phyloP scores from a whole-genome alignment of 2,329 filamentous ascomycete genomes.

The Beauveria rudraprayagi region DNA sequence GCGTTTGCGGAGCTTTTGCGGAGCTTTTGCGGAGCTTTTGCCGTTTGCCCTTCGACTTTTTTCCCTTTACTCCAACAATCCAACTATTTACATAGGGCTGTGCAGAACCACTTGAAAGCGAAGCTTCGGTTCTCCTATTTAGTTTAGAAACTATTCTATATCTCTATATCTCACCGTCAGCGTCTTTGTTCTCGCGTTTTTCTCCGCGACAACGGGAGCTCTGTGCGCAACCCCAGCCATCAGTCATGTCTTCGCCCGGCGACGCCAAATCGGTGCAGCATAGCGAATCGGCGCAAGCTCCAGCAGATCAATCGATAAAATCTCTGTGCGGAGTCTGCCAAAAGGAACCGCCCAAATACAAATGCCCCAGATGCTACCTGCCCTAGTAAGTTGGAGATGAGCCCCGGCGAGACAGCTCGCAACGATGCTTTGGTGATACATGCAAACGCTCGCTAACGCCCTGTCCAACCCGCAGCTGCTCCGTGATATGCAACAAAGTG shows the following conservation, averaged over 20 bases:
- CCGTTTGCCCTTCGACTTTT: not conserved
- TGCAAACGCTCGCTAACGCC: slow-evolving; percentile 5
- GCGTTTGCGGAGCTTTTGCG: too few relatives aligned
- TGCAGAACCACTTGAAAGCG: too few relatives aligned
- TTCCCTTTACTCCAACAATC: not conserved
- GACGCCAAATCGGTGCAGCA: not conserved
- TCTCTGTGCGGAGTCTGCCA: slow-evolving; percentile 45
- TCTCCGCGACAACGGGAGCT: too few relatives aligned
- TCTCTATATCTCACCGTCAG: not conserved
- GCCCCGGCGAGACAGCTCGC: too few relatives aligned
- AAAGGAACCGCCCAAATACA: slow-evolving; percentile 48
- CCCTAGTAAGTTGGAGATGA: slow-evolving; percentile 43
- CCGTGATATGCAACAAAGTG: slow-evolving; percentile 46
- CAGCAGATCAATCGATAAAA: not conserved
- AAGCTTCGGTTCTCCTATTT: too few relatives aligned
- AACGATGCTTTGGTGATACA: too few relatives aligned
- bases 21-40: too few relatives aligned
- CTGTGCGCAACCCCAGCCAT: not conserved
- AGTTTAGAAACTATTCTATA: too few relatives aligned
- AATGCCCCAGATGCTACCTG: slow-evolving; percentile 50
- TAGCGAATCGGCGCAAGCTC: not conserved
- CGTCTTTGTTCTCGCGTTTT: not conserved
- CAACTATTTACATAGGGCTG: too few relatives aligned
- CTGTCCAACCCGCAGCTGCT: slow-evolving; percentile 40
- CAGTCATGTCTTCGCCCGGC: not conserved